Percentiles rank a stretch among this genome's conserved stretches.
phyloP scores from a whole-genome alignment of 495 filamentous ascomycete species.

The Mycothermus thermophilus region DNA sequence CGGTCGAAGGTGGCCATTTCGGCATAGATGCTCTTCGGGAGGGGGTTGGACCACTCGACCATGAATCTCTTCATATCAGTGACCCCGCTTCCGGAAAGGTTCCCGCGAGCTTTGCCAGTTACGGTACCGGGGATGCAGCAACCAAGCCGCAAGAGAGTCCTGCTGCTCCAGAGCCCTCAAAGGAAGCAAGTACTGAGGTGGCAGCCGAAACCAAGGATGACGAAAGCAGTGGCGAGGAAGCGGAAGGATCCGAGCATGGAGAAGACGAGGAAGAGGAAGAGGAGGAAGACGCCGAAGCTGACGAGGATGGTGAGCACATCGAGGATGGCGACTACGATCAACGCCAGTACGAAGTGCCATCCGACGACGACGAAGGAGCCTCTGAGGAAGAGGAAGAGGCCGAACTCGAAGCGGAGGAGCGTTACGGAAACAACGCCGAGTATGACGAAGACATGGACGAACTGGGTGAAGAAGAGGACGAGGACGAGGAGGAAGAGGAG shows the following conservation, averaged over 20 bases:
- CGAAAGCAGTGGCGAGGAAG: conserved; percentile 3
- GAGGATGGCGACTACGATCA: conserved; percentile 23
- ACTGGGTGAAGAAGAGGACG: conserved; percentile 12
- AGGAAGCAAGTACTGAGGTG: too few relatives aligned
- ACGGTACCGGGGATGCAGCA: conserved; percentile 6
- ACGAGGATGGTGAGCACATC: conserved; percentile 15
- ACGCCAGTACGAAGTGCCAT: conserved; percentile 11
- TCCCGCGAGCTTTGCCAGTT: conserved; percentile 16
- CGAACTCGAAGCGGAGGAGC: conserved; percentile 22
- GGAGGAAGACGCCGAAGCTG: conserved; percentile 8
- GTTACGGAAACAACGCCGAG: conserved; percentile 26
- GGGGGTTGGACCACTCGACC: conserved; percentile 3
- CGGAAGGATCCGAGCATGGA: conserved; percentile 1
- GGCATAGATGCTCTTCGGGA: conserved; percentile 12
- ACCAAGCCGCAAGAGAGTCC: neutral
- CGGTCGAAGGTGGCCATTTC: conserved; percentile 16
- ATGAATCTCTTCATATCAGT: conserved; percentile 5
- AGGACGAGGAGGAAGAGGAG: conserved; percentile 11
- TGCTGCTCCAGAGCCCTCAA: too few relatives aligned
- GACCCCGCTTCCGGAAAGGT: conserved; percentile 2
- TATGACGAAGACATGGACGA: conserved; percentile 21
- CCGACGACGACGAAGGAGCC: conserved; percentile 21
- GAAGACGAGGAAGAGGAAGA: conserved; percentile 10
- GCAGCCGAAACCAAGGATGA: too few relatives aligned
- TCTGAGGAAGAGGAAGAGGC: conserved; percentile 27